Base-by-base conservation (phyloP, 2,329 filamentous ascomycete species). In the Onygenales sp. region DNA sequence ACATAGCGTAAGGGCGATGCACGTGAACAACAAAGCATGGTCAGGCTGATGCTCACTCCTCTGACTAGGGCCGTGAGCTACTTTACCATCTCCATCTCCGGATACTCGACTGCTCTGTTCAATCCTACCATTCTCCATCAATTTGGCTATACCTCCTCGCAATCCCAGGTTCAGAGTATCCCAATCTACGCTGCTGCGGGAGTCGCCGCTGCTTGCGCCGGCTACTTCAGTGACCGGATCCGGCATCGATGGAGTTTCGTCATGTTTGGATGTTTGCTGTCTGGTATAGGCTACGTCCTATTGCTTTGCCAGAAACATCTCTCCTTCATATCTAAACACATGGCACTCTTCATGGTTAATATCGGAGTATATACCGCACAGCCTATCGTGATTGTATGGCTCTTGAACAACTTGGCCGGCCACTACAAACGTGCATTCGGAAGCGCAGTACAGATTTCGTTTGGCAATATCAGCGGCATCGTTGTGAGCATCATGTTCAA, bases 371-470 rank as follows among this genome's bases (percentile, higher is more conserved):
- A 77, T 61, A 76, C 76, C 45, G 80, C 78, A 42, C 81, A 85
- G 0, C 83, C 83, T 0, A 79, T 77, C 14, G 77, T 85, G 2
- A 68, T 86, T 8, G 82, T 78, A 1, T 86, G 83, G 83, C 79
- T 83, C 56, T 79, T 80, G 2, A 86, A 86, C 62, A 86, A 86
- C 63, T 82, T 78, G 0, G 82, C 83, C 0, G 82, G 80, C 0
- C 84, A 87, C 62, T 87, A 86, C 62, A 87, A 87, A 65, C 72
- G 84, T 11, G 84, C 85, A 0, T 86, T 84, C 0, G 84, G 83
- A 0, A 80, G 79, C 1, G 84, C 79, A 0, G 61, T 86, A 59
- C 83, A 87, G 65, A 71, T 87, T 31, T 79, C 79, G 1, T 80
- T 86, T 58, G 84, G 83, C 0, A 87, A 87, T 58, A 79, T 76